Conservation (phyloP, 495 filamentous ascomycete genomes). For the Jackrogersella multiformis region DNA sequence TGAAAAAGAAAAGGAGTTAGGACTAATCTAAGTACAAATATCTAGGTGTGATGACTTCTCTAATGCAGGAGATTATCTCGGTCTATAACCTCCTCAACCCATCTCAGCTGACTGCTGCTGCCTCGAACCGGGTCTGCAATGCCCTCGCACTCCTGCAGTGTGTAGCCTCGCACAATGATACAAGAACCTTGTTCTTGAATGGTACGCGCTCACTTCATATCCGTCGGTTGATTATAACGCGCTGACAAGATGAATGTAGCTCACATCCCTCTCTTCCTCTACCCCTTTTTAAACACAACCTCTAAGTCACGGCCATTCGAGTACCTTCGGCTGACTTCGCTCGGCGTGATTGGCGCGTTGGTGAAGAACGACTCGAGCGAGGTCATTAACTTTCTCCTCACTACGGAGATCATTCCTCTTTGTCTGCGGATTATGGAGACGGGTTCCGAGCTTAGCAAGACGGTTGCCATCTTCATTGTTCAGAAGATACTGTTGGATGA, state of each 20-base stretch:
- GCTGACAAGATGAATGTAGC: slow-evolving; percentile 63
- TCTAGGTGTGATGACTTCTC: slow-evolving; percentile 94
- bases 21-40: slow-evolving; percentile 27
- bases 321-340: slow-evolving; percentile 94
- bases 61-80: slow-evolving; percentile 98
- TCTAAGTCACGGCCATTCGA: slow-evolving; percentile 98
- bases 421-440: slow-evolving; percentile 99
- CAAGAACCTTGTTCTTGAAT: slow-evolving; percentile 87
- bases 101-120: slow-evolving; percentile 94
- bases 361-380: slow-evolving; percentile 99
- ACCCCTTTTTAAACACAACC: slow-evolving; percentile 98
- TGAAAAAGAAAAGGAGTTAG: not conserved
- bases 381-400: slow-evolving; percentile 98
- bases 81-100: slow-evolving; percentile 97
- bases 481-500: slow-evolving; percentile 99
- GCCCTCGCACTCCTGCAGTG: slow-evolving; percentile 96
- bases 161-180: slow-evolving; percentile 97
- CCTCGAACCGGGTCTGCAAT: slow-evolving; percentile 97
- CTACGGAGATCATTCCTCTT: slow-evolving; percentile 97
- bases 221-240: not conserved
- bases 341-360: slow-evolving; percentile 97
- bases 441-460: slow-evolving; percentile 97
- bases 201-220: slow-evolving; percentile 64
- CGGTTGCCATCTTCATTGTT: slow-evolving; percentile 99
- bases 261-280: slow-evolving; percentile 98